These are phyloP conservation scores for Metschnikowia sp. DNA, from an alignment of 805 yeast genomes.

Conservation along the genomic window DNA sequence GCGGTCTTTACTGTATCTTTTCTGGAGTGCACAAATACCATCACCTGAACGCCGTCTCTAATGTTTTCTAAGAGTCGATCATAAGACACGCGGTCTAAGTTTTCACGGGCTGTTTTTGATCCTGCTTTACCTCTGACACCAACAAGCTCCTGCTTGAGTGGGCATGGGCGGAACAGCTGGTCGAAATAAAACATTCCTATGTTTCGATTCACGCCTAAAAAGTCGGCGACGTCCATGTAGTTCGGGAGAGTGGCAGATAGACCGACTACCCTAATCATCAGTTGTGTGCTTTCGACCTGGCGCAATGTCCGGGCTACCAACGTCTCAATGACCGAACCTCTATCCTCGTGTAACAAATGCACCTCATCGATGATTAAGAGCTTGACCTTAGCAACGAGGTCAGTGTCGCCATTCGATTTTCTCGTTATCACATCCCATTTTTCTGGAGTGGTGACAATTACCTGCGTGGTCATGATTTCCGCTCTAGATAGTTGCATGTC, in stretches of 20 bases:
- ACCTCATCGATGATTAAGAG: constrained; percentile 93
- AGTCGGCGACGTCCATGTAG: constrained; percentile 69
- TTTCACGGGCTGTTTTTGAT: constrained; percentile 63
- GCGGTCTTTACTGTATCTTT: constrained; percentile 89
- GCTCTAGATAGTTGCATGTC: constrained; percentile 88
- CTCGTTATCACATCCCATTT: constrained; percentile 97
- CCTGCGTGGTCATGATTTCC: constrained; percentile 77
- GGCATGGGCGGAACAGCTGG: constrained; percentile 89
- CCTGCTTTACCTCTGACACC: constrained; percentile 90
- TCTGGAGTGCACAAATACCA: constrained; percentile 96
- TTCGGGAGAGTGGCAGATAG: constrained; percentile 21
- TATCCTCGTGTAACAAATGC: constrained; percentile 91
- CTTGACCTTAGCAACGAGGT: constrained; percentile 65
- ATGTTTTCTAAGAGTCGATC: constrained; percentile 70
- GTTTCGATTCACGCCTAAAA: constrained; percentile 83
- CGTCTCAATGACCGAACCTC: constrained; percentile 97
- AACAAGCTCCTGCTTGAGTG: constrained; percentile 79
- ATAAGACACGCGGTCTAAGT: constrained; percentile 72
- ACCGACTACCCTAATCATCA: constrained; percentile 29
- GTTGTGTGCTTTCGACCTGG: constrained; percentile 92
- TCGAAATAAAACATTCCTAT: constrained; percentile 95
- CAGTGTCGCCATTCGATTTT: constrained; percentile 65
- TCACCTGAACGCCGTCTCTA: constrained; percentile 75
- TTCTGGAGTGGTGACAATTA: constrained; percentile 92
- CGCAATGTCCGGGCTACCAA: constrained; percentile 68